phyloP scores from a whole-genome alignment of 495 filamentous ascomycete species.

The Aspergillus homomorphus region DNA sequence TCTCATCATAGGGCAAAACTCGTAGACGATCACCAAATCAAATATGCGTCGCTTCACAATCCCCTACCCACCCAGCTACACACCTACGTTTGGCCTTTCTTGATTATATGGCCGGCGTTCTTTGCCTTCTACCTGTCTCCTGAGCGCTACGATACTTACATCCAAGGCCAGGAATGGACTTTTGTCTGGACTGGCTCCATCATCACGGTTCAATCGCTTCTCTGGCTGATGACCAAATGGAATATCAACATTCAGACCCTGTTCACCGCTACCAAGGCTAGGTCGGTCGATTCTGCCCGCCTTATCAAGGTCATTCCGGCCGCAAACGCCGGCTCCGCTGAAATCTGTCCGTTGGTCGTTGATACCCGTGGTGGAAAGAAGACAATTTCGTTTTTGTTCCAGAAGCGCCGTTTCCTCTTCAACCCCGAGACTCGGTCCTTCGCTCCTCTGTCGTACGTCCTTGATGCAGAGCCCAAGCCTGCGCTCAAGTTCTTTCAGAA shows the following conservation, averaged over 20 bases:
- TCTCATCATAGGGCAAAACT: constrained; percentile 59
- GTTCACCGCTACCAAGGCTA: constrained; percentile 75
- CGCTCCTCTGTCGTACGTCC: constrained; percentile 74
- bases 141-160: constrained; percentile 83
- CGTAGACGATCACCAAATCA: constrained; percentile 87
- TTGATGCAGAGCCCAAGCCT: constrained; percentile 82
- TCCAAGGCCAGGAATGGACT: constrained; percentile 90
- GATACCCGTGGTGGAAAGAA: constrained; percentile 70
- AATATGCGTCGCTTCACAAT: constrained; percentile 80
- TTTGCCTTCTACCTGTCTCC: constrained; percentile 78
- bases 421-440: constrained; percentile 66
- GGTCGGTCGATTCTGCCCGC: constrained; percentile 69
- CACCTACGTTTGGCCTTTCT: constrained; percentile 88
- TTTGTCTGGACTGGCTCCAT: constrained; percentile 89
- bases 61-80: constrained; percentile 80
- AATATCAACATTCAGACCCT: constrained; percentile 78
- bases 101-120: constrained; percentile 86
- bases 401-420: constrained; percentile 95
- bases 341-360: constrained; percentile 76
- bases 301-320: constrained; percentile 92
- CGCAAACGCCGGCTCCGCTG: constrained; percentile 82
- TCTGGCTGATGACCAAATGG: constrained; percentile 97
- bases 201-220: constrained; percentile 78
- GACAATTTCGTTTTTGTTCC: constrained; percentile 89
- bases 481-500: constrained; percentile 72